A percentile compares a stretch with the other conserved stretches of the same genome.
These are phyloP conservation scores for Phytophthora citricola DNA, from an alignment of 352 stramenopile genomes.

Conservation along the genomic window DNA sequence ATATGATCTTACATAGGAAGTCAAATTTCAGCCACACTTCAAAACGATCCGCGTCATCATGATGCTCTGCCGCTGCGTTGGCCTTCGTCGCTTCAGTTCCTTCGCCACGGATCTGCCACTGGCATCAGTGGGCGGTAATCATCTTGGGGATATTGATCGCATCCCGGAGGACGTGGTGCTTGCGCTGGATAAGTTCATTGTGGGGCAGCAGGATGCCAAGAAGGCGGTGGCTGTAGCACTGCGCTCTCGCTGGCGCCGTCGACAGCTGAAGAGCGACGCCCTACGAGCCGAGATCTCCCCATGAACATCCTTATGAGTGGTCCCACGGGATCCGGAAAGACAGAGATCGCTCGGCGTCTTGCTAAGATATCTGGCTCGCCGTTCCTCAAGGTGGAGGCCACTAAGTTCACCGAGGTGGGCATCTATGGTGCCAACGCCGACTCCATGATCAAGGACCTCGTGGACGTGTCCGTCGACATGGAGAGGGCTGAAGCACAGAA, in stretches of 20 bases:
- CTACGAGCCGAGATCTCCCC: conserved; percentile 91
- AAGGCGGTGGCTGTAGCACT: conserved; percentile 98
- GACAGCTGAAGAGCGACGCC: conserved; percentile 91
- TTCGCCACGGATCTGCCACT: conserved; percentile 26
- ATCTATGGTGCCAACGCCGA: conserved; percentile 99
- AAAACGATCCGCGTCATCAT: conserved; percentile 12
- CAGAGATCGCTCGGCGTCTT: conserved; percentile 97
- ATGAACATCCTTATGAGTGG: conserved; percentile 99
- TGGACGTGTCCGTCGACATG: conserved; percentile 95
- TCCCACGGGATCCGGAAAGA: conserved; percentile 98
- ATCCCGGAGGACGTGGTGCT: conserved; percentile 93
- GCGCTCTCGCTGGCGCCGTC: conserved; percentile 97
- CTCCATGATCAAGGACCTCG: conserved; percentile 98
- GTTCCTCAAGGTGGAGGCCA: conserved; percentile 99
- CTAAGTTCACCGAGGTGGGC: conserved; percentile 99
- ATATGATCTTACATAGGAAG: conserved; percentile 1
- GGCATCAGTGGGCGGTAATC: conserved; percentile 2
- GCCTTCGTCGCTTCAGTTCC: conserved; percentile 31
- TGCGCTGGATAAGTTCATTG: conserved; percentile 96
- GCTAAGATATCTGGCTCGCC: conserved; percentile 97
- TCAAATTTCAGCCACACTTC: conserved; percentile 16
- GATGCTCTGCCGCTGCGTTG: conserved; percentile 30
- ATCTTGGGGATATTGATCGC: conserved; percentile 43
- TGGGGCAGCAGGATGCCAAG: conserved; percentile 97
- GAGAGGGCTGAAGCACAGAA: conserved; percentile 80